A percentile compares a stretch with the other conserved stretches of the same genome.
Conservation (phyloP, 192 early-diverging fungal species). For the Diversispora eburnea region DNA sequence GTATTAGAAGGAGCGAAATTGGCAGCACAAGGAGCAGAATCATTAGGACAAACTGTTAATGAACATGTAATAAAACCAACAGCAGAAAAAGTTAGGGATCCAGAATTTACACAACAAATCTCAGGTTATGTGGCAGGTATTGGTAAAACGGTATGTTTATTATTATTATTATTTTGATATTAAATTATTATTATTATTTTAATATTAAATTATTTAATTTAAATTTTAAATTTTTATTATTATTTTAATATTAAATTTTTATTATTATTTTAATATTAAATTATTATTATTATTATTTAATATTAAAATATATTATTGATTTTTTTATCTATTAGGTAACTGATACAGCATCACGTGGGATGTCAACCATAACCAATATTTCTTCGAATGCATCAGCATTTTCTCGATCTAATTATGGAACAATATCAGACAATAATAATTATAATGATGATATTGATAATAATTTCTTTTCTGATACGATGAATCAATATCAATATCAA, state of each 20-base stretch:
- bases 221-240: no score
- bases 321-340: slow-evolving; percentile 31
- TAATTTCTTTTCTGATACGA: slow-evolving; percentile 43
- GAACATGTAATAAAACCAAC: slow-evolving; percentile 66
- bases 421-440: slow-evolving; percentile 30
- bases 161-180: background rate
- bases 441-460: slow-evolving; percentile 29
- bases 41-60: slow-evolving; percentile 47
- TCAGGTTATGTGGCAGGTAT: slow-evolving; percentile 59
- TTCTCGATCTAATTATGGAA: slow-evolving; percentile 30
- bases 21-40: slow-evolving; percentile 45
- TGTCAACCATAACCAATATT: slow-evolving; percentile 34
- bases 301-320: background rate
- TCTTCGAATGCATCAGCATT: slow-evolving; percentile 26
- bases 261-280: no score
- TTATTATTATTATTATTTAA: background rate
- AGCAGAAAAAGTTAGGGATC: slow-evolving; percentile 57
- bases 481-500: slow-evolving; percentile 45
- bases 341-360: slow-evolving; percentile 35
- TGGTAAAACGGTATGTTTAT: slow-evolving; percentile 45
- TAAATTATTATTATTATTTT: background rate
- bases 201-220: no score
- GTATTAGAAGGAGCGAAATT: slow-evolving; percentile 54
- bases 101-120: slow-evolving; percentile 60
- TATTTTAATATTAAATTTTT: no score